Base-by-base conservation (phyloP, 177 flowering plant genomes). In the Tripterygium wilfordii region DNA sequence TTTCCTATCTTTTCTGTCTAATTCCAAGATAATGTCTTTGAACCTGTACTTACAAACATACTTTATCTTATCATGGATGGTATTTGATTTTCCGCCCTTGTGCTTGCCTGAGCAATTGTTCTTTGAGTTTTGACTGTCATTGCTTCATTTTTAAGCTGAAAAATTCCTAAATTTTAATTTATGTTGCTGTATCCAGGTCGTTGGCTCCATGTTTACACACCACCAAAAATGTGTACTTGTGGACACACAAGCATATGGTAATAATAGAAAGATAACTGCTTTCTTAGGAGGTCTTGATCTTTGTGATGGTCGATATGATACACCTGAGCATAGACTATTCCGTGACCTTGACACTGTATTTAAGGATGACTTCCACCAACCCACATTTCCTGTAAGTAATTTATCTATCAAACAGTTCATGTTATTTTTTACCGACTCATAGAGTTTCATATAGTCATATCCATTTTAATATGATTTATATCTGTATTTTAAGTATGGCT, bases 231-330 rank as follows among this genome's bases (percentile, higher is more conserved):
- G 86, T 70, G 85, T 86, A 42, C 59, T 86, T 41, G 85, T 86
- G 10, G 96, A 86, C 68, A 76, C 91, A 17, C 91, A 83, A 48
- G 88, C 83, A 43, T 15, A 45, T 48, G 88, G 88, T 53, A 86
- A 78, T 62, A 53, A 77, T 33, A 54, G 96, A 29, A 81, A 76
- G 64, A 59, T 86, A 47, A 75, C 85, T 32, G 79, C 96, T 36
- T 86, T 86, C 67, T 5, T 86, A 12, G 95, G 95, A 43, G 95
- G 95, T 40, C 59, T 86, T 51, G 95, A 86, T 67, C 79, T 86
- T 10, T 86, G 95, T 67, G 88, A 86, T 67, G 95, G 95, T 28
- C 95, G 91, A 21, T 86, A 83, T 57, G 91, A 86, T 61, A 86
- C 96, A 10, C 91, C 96, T 39, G 77, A 81, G 61, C 96, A 86